phyloP scores from a whole-genome alignment of 805 yeast genomes.

The Phaffomyces antillensis region DNA sequence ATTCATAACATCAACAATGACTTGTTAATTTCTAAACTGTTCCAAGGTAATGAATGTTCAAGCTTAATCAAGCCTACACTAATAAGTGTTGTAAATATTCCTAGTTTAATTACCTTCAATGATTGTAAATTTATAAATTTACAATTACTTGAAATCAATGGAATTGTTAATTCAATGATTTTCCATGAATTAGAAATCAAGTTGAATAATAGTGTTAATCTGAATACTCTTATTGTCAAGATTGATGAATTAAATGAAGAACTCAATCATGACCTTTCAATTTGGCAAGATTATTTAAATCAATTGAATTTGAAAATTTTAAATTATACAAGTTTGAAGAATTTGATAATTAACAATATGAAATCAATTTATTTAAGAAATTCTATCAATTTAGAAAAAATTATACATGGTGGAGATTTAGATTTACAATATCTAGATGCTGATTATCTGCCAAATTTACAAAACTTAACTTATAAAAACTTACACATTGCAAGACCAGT shows the following conservation, averaged over 20 bases:
- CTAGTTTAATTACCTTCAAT: neutral
- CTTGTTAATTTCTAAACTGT: neutral
- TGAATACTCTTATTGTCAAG: constrained; percentile 9
- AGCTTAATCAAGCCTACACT: neutral
- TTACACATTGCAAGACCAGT: constrained; percentile 2
- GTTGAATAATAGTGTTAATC: neutral
- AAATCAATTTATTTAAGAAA: neutral
- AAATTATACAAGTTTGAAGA: neutral
- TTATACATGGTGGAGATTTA: constrained; percentile 5
- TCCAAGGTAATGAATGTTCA: neutral
- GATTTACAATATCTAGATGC: constrained; percentile 7
- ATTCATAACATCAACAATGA: neutral
- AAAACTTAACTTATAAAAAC: constrained; percentile 1
- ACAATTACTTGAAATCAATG: constrained; percentile 2
- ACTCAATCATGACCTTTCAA: neutral
- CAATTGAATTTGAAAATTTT: constrained; percentile 1
- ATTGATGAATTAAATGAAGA: constrained; percentile 7
- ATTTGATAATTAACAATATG: too few species aligned
- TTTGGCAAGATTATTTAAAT: constrained; percentile 4
- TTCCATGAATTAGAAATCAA: constrained; percentile 3
- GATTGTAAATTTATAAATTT: constrained; percentile 3
- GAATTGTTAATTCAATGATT: constrained; percentile 1
- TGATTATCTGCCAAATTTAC: constrained; percentile 5
- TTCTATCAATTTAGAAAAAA: neutral
- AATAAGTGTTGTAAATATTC: neutral